Evolutionary conservation across 495 filamentous ascomycete genomes (phyloP).

Genomic region (Bacidia rubella): DNA sequence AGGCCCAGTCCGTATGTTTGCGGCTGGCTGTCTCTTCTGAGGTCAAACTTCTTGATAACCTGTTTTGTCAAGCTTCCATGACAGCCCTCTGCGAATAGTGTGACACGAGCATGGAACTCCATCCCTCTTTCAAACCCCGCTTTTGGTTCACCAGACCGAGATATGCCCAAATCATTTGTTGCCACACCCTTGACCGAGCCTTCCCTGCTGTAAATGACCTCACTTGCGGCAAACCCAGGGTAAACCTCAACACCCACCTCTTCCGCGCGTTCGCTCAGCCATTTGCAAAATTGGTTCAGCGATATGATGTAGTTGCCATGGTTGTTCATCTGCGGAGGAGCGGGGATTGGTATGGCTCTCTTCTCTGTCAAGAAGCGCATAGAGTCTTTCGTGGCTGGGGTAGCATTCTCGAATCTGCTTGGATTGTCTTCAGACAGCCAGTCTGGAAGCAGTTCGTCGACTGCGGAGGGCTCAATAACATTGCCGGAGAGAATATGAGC

Average conservation of each 20-base stretch:
- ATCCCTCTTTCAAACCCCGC: conserved; percentile 90
- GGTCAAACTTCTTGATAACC: conserved; percentile 86
- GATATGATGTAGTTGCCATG: conserved; percentile 96
- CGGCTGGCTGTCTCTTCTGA: conserved; percentile 74
- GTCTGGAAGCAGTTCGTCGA: conserved; percentile 85
- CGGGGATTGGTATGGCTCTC: conserved; percentile 61
- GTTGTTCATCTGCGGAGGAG: conserved; percentile 96
- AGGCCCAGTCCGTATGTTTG: conserved; percentile 92
- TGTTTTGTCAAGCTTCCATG: conserved; percentile 95
- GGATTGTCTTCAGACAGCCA: conserved; percentile 84
- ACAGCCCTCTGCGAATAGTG: conserved; percentile 90
- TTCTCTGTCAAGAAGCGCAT: conserved; percentile 94
- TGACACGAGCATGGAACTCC: conserved; percentile 93
- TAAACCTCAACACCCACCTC: conserved; percentile 98
- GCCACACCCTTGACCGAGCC: conserved; percentile 89
- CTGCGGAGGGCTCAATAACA: conserved; percentile 77
- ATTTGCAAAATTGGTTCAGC: conserved; percentile 85
- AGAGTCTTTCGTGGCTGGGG: conserved; percentile 66
- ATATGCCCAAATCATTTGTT: conserved; percentile 86
- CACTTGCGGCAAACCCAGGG: conserved; percentile 86
- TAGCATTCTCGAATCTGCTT: conserved; percentile 68
- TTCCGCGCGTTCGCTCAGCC: conserved; percentile 89
- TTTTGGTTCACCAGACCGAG: conserved; percentile 70
- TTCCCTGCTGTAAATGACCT: conserved; percentile 76
- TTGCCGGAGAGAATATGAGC: conserved; percentile 94